A percentile compares a stretch with the other conserved stretches of the same genome.
phyloP scores from a whole-genome alignment of 176 grass and related monocot genomes.

The Pontederia paniculata region DNA sequence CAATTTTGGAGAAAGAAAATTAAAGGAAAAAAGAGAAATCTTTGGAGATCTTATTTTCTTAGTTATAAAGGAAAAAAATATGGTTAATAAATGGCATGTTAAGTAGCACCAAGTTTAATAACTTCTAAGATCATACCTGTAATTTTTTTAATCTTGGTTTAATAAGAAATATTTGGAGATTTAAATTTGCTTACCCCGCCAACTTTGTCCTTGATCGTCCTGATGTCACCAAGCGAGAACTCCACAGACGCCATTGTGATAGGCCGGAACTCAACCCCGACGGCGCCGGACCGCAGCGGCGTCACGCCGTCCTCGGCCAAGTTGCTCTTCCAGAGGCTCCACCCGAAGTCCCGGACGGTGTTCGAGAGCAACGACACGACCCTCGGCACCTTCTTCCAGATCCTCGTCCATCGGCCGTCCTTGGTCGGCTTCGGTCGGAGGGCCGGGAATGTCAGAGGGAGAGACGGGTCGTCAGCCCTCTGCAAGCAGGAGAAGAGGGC shows the following conservation, averaged over 20 bases:
- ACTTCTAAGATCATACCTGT: no score
- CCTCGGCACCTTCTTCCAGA: background rate
- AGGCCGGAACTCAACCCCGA: slow-evolving; percentile 21
- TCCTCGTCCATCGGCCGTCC: background rate
- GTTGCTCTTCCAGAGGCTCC: slow-evolving; percentile 30
- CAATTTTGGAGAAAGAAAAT: no score
- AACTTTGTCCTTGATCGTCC: slow-evolving; percentile 20
- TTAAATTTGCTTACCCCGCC: slow-evolving; percentile 19
- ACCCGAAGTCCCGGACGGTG: slow-evolving; percentile 30
- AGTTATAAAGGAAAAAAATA: no score
- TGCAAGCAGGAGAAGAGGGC: slow-evolving; percentile 28
- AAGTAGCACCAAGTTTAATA: no score
- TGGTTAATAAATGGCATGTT: no score
- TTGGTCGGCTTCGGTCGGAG: background rate
- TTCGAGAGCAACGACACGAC: slow-evolving; percentile 4
- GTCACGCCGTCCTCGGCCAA: slow-evolving; percentile 15
- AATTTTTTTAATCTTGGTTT: no score
- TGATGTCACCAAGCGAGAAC: slow-evolving; percentile 25
- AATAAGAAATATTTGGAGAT: no score
- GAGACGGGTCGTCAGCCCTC: slow-evolving; percentile 29
- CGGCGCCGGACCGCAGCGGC: slow-evolving; percentile 18
- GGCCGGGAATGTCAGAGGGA: slow-evolving; percentile 25
- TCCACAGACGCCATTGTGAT: slow-evolving; percentile 10
- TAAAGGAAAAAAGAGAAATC: no score
- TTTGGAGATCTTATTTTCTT: no score